Conservation (phyloP, 768 basidiomycete species). For the Pleurotus platypus region DNA sequence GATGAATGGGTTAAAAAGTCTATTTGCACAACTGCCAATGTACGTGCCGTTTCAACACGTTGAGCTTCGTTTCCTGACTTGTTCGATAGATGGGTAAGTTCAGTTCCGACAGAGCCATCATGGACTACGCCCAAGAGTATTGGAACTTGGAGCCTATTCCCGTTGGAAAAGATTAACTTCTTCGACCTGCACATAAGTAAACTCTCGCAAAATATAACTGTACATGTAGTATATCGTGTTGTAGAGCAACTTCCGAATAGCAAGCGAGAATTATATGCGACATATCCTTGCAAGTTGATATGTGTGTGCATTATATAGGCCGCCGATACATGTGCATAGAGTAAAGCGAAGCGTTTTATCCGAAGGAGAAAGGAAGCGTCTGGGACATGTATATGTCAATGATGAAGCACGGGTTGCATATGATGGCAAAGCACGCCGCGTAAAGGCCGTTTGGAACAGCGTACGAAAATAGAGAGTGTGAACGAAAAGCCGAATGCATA, state of each 20-base stretch:
- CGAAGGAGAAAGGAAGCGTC: too few relatives aligned
- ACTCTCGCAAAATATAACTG: background rate
- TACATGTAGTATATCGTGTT: background rate
- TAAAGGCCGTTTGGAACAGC: background rate
- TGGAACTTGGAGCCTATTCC: slow-evolving; percentile 62
- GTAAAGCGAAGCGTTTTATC: background rate
- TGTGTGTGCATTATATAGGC: slow-evolving; percentile 2
- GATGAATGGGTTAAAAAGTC: slow-evolving; percentile 92
- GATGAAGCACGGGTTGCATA: background rate
- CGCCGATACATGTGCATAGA: slow-evolving; percentile 5
- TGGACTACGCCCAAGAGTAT: slow-evolving; percentile 87
- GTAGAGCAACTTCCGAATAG: background rate
- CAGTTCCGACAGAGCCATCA: slow-evolving; percentile 90
- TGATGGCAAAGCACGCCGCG: background rate
- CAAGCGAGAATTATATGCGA: background rate
- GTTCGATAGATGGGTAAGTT: slow-evolving; percentile 85
- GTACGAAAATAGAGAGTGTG: background rate
- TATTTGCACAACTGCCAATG: slow-evolving; percentile 70
- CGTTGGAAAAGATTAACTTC: background rate
- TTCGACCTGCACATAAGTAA: too few relatives aligned
- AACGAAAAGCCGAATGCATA: background rate
- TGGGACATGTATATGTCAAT: too few relatives aligned
- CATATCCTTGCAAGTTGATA: background rate
- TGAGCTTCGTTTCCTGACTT: too few relatives aligned
- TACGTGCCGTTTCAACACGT: too few relatives aligned